These are phyloP conservation scores for Cinnamomum micranthum DNA, from an alignment of 164 flowering plant species.

Conservation along the genomic window DNA sequence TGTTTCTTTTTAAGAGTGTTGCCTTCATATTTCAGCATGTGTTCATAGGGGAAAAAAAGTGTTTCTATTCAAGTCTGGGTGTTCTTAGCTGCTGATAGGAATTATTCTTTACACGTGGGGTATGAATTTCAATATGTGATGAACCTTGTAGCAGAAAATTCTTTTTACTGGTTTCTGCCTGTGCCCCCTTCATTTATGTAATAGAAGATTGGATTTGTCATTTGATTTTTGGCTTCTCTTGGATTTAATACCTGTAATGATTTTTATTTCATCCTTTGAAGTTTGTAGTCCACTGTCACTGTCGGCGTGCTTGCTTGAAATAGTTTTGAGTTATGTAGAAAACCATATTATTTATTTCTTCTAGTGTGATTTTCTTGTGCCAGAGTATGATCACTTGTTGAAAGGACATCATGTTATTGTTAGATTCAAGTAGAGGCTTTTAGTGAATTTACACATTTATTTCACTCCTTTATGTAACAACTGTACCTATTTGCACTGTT, in stretches of 20 bases:
- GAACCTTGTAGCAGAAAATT: conserved; percentile 22
- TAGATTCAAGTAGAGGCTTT: too few species aligned
- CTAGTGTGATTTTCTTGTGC: too few species aligned
- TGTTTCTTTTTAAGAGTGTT: conserved; percentile 3
- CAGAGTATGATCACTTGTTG: too few species aligned
- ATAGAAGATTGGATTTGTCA: conserved; percentile 16
- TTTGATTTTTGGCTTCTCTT: neutral
- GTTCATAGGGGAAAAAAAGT: conserved; percentile 2
- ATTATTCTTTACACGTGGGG: conserved; percentile 11
- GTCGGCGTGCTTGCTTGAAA: too few species aligned
- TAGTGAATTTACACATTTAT: too few species aligned
- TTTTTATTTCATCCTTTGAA: too few species aligned
- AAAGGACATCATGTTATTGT: too few species aligned
- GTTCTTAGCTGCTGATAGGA: neutral
- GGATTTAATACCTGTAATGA: too few species aligned
- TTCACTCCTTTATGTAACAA: too few species aligned
- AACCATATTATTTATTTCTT: neutral
- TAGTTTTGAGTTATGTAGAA: too few species aligned
- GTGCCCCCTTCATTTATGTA: conserved; percentile 7
- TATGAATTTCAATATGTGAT: neutral
- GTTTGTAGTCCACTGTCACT: too few species aligned
- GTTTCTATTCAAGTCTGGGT: conserved; percentile 3
- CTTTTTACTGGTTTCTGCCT: conserved; percentile 27
- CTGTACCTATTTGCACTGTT: too few species aligned
- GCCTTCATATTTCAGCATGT: conserved; percentile 8